Evolutionary conservation across 306 rosid species (phyloP).

Genomic region (Castanea crenata): DNA sequence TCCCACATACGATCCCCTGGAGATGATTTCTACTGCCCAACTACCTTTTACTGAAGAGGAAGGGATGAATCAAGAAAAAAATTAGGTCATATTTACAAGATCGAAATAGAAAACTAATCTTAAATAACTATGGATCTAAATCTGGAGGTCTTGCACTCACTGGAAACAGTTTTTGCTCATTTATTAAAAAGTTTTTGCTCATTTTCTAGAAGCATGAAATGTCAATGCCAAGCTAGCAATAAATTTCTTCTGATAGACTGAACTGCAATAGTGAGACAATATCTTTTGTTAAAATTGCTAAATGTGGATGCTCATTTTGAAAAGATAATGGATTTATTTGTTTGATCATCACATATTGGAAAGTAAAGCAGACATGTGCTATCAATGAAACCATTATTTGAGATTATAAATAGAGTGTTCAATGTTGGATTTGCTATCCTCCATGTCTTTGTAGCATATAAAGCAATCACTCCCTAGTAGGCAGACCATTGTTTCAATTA

Average conservation of each 20-base stretch:
- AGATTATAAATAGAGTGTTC: not conserved
- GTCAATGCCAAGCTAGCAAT: not conserved
- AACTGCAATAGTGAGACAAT: not conserved
- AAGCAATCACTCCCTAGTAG: not conserved
- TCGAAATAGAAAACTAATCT: not conserved
- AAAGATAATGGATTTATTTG: not conserved
- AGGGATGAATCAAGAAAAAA: not conserved
- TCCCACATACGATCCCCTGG: not conserved
- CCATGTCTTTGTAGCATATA: not conserved
- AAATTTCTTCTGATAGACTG: not conserved
- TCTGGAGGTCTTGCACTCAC: not conserved
- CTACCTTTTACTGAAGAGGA: not conserved
- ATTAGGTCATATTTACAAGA: not conserved
- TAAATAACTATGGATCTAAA: not conserved
- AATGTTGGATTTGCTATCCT: not conserved
- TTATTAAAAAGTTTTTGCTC: not conserved
- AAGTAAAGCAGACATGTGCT: not conserved
- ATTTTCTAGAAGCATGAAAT: not conserved
- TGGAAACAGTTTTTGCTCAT: not conserved
- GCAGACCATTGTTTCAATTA: not conserved
- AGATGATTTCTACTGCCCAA: not conserved
- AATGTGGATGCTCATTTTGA: not conserved
- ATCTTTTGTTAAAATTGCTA: not conserved
- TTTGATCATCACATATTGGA: not conserved
- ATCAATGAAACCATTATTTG: not conserved